Base-by-base conservation (phyloP, 2,329 filamentous ascomycete genomes). In the Calonectria henricotiae region DNA sequence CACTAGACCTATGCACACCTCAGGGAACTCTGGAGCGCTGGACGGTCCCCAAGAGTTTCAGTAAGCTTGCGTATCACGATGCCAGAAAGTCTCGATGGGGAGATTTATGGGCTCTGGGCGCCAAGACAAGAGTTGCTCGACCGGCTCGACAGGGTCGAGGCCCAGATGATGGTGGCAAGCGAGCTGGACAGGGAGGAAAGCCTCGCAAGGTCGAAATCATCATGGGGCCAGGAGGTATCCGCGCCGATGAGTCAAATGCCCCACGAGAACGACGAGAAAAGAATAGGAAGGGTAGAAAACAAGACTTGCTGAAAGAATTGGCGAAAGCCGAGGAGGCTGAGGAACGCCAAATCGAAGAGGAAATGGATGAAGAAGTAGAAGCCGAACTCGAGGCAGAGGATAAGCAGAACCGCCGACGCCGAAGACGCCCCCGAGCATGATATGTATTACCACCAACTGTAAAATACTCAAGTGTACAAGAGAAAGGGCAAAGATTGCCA, bases 51-150 rank as follows among this genome's bases (percentile, higher is more conserved):
- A 91, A 91, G 75, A 94, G 91, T 70, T 96, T 92, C 82, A 92
- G 92, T 80, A 91, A 89, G 76, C 90, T 93, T 77, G 95, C 95
- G 0, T 98, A 96, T 84, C 94, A 93, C 76, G 96, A 98, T 80
- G 96, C 96, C 41, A 91, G 96, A 71, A 99, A 99, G 84, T 89
- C 92, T 0, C 85, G 85, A 64, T 98, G 96, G 96, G 96, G 96
- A 44, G 96, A 98, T 80, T 86, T 98, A 11, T 99, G 96, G 96
- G 95, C 96, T 0, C 86, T 98, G 0, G 96, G 96, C 0, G 96
- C 95, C 25, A 98, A 98, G 87, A 97, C 94, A 0, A 88, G 94
- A 13, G 88, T 93, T 4, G 79, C 82, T 2, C 86, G 93, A 55
- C 86, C 84, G 15, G 83, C 93, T 49, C 89, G 91, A 8, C 82